A percentile compares a stretch with the other conserved stretches of the same genome.
phyloP scores from a whole-genome alignment of 2,329 filamentous ascomycete species.

The Incumbomyces delicatus region DNA sequence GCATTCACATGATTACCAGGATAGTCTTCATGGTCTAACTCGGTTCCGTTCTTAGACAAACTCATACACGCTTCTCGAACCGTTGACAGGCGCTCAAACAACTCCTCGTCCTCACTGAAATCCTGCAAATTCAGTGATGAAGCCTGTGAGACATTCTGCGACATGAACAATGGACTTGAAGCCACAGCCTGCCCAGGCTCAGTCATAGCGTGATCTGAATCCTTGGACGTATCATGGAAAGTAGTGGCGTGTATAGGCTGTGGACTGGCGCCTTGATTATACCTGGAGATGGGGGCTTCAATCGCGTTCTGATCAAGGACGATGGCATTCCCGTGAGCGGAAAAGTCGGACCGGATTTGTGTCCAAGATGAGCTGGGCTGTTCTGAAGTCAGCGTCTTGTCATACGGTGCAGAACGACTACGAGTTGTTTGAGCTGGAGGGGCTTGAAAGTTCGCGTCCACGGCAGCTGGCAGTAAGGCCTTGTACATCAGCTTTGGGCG shows the following conservation, averaged over 20 bases:
- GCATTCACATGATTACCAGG: no score
- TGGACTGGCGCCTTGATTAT: no score
- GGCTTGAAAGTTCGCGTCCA: not conserved
- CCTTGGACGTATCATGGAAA: not conserved
- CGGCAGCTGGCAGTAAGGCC: conserved; percentile 22
- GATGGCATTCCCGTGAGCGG: no score
- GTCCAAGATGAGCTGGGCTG: no score
- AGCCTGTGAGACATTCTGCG: not conserved
- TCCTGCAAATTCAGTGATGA: not conserved
- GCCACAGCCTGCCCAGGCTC: not conserved
- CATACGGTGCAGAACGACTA: no score
- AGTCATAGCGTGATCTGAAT: not conserved
- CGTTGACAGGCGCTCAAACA: not conserved
- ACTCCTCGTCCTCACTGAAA: not conserved
- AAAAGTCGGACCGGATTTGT: no score
- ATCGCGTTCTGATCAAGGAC: no score
- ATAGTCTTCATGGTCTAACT: no score
- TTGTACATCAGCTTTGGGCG: conserved; percentile 36
- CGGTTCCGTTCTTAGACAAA: no score
- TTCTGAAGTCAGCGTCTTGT: no score
- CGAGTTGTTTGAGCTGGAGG: not conserved
- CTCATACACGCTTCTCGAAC: no score
- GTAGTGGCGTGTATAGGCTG: not conserved
- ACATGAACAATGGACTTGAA: conserved; percentile 3
- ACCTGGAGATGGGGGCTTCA: no score